Percentiles rank a stretch among this genome's conserved stretches.
Evolutionary conservation across 345 rosid genomes (phyloP).

Genomic region (Sonneratia alba): DNA sequence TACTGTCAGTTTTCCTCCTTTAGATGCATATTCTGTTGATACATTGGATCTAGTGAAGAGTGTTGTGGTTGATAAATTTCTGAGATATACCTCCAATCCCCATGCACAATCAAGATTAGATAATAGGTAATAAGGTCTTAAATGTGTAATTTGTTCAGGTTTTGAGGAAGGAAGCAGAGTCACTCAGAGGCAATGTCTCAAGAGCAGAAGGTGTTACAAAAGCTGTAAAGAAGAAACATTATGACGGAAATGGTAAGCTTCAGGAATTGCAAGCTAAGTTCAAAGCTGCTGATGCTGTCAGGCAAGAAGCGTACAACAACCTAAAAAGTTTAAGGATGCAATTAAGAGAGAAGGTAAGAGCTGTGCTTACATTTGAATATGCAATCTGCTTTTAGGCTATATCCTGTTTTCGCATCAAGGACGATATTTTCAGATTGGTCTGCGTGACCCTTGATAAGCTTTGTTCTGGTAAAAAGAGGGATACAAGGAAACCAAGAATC

Average conservation of each 20-base stretch:
- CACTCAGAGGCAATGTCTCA: conserved; percentile 37
- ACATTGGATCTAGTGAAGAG: neutral
- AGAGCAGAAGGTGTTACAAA: conserved; percentile 51
- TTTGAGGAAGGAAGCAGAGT: conserved; percentile 60
- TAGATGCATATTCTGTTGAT: neutral
- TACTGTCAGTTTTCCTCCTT: conserved; percentile 10
- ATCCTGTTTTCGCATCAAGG: neutral
- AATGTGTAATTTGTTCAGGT: conserved; percentile 23
- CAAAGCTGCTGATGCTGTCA: conserved; percentile 50
- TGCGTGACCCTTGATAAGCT: neutral
- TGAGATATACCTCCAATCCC: neutral
- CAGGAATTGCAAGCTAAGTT: conserved; percentile 34
- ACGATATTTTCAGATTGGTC: neutral
- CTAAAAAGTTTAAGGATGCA: conserved; percentile 47
- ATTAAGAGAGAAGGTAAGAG: conserved; percentile 53
- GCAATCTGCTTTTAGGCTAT: neutral
- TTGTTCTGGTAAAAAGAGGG: neutral
- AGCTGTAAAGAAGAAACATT: conserved; percentile 41
- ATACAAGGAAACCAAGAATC: neutral
- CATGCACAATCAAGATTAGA: neutral
- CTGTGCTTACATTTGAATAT: neutral
- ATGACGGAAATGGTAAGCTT: conserved; percentile 35
- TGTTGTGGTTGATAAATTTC: neutral
- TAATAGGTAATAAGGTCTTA: neutral
- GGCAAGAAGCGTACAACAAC: conserved; percentile 61